Conservation (phyloP, 1,284 basidiomycete species). For the Moesziomyces sp. region DNA sequence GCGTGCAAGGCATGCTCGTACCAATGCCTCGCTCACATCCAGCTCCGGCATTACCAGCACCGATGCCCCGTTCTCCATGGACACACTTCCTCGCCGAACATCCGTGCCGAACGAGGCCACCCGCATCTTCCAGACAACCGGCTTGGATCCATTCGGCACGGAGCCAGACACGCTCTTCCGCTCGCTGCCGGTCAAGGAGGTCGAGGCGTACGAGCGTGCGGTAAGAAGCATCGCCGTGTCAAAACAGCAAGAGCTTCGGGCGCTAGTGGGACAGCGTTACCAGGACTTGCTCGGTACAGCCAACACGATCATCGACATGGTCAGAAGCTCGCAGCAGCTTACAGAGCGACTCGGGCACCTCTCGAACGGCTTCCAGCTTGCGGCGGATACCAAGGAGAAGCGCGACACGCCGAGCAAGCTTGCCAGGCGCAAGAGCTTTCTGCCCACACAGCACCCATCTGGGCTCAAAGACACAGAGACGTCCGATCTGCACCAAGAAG, state of each 20-base stretch:
- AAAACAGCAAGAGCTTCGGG: conserved; percentile 48
- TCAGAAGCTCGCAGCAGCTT: conserved; percentile 41
- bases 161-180: conserved; percentile 53
- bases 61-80: conserved; percentile 2
- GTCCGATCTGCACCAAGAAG: conserved; percentile 29
- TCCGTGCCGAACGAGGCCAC: conserved; percentile 26
- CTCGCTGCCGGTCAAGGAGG: conserved; percentile 37
- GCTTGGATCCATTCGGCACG: conserved; percentile 36
- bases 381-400: conserved; percentile 8
- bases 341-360: conserved; percentile 34
- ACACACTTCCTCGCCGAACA: conserved; percentile 7
- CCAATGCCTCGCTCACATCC: conserved; percentile 46
- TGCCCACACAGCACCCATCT: conserved; percentile 7
- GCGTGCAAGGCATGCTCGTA: conserved; percentile 36
- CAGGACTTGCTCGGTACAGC: conserved; percentile 58
- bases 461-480: background rate
- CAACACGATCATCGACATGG: conserved; percentile 59
- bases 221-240: conserved; percentile 29
- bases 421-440: conserved; percentile 24
- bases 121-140: conserved; percentile 38
- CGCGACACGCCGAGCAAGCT: conserved; percentile 8
- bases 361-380: conserved; percentile 16
- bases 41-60: conserved; percentile 15
- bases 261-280: conserved; percentile 57
- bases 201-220: conserved; percentile 40